These are phyloP conservation scores for Mesotaenium endlicherianum DNA, from an alignment of 139 green algal genomes.

Conservation along the genomic window DNA sequence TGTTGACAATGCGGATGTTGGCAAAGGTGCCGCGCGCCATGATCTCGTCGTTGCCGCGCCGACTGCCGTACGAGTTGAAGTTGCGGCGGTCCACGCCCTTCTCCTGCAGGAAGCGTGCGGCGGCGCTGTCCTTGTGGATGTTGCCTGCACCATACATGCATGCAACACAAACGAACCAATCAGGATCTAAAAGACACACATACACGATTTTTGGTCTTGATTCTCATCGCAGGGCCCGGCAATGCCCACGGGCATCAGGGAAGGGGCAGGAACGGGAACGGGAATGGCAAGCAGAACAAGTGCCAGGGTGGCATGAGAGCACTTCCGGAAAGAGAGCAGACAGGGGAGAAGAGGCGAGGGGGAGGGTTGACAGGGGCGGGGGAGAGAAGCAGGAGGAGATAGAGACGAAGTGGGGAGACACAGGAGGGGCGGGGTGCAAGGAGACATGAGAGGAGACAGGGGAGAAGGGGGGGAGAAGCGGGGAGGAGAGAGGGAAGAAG, in stretches of 20 bases:
- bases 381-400: neutral
- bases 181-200: neutral
- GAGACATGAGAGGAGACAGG: too few species aligned
- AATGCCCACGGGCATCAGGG: too few species aligned
- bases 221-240: too few species aligned
- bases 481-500: too few species aligned
- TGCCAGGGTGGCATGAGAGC: too few species aligned
- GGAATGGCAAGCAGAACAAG: too few species aligned
- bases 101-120: constrained; percentile 40
- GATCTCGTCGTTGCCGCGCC: constrained; percentile 56
- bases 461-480: too few species aligned
- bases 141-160: too few species aligned
- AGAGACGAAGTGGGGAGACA: too few species aligned
- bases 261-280: too few species aligned
- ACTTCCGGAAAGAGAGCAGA: too few species aligned
- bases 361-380: neutral
- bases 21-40: constrained; percentile 59
- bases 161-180: neutral
- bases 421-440: neutral
- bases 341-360: too few species aligned
- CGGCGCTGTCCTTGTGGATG: constrained; percentile 52
- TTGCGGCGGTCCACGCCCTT: constrained; percentile 42
- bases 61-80: constrained; percentile 56
- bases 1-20: constrained; percentile 62
- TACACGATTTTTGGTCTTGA: neutral